Evolutionary conservation across 2,329 filamentous ascomycete genomes (phyloP).

Genomic region (Penicillium sclerotiorum): DNA sequence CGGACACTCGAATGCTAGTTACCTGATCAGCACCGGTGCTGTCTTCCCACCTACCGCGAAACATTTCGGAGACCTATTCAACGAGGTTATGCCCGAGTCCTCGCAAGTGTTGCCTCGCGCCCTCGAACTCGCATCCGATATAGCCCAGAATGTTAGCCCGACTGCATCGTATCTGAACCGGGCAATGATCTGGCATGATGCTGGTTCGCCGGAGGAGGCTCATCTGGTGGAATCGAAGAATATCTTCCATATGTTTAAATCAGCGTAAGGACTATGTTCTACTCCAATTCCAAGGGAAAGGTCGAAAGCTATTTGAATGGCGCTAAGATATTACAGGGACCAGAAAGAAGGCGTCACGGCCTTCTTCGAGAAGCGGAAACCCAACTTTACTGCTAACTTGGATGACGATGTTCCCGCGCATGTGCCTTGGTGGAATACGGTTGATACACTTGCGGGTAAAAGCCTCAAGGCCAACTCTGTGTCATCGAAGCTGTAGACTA

Average conservation of each 20-base stretch:
- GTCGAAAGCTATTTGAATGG: no score
- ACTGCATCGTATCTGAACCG: constrained; percentile 69
- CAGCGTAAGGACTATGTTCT: constrained; percentile 22
- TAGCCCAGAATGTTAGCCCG: constrained; percentile 66
- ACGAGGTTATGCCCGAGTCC: constrained; percentile 61
- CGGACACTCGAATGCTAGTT: constrained; percentile 48
- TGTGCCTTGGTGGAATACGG: constrained; percentile 70
- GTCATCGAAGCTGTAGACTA: constrained; percentile 32
- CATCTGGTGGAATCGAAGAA: constrained; percentile 65
- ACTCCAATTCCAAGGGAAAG: neutral
- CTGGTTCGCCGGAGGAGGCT: constrained; percentile 64
- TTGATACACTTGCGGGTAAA: constrained; percentile 50
- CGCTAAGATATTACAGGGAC: constrained; percentile 60
- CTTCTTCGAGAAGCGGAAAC: constrained; percentile 70
- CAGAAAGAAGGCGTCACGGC: constrained; percentile 67
- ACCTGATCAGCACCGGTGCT: constrained; percentile 62
- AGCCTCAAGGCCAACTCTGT: constrained; percentile 22
- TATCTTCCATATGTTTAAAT: constrained; percentile 44
- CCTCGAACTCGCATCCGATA: constrained; percentile 66
- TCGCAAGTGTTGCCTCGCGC: constrained; percentile 66
- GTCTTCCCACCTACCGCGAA: constrained; percentile 57
- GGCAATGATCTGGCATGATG: constrained; percentile 66
- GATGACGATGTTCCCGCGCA: constrained; percentile 60
- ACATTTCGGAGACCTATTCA: constrained; percentile 61
- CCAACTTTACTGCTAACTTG: constrained; percentile 64